phyloP scores from a whole-genome alignment of 2,329 filamentous ascomycete species.

The Xylaria polymorpha region DNA sequence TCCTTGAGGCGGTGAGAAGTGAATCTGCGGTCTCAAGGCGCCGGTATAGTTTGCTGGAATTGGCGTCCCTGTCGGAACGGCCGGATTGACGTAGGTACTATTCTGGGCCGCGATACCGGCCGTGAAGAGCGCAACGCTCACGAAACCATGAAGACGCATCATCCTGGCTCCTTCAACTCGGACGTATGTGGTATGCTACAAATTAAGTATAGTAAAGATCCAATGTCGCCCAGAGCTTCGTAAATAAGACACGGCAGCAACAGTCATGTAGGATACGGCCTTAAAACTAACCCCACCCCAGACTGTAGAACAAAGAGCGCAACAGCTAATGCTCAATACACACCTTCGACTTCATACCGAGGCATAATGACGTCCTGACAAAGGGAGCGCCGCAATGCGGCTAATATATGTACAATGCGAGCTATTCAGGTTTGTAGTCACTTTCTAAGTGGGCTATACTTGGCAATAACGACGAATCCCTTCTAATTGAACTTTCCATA shows the following conservation, averaged over 20 bases:
- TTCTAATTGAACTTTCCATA: background rate
- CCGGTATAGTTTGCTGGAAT: slow-evolving; percentile 48
- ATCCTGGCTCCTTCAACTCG: slow-evolving; percentile 5
- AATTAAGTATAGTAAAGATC: background rate
- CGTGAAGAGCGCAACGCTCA: slow-evolving; percentile 15
- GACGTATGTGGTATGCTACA: background rate
- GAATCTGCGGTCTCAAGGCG: slow-evolving; percentile 61
- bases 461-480: background rate
- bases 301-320: background rate
- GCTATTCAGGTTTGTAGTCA: background rate
- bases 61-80: slow-evolving; percentile 47
- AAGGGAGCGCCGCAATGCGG: background rate
- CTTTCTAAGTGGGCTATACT: background rate
- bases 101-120: slow-evolving; percentile 19
- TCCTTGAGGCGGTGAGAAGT: slow-evolving; percentile 64
- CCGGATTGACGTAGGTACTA: slow-evolving; percentile 46
- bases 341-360: background rate
- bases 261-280: background rate
- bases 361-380: background rate
- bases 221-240: background rate
- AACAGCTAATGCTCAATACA: background rate
- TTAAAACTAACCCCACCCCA: slow-evolving; percentile 3
- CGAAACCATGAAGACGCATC: slow-evolving; percentile 6
- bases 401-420: background rate
- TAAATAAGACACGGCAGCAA: background rate